Evolutionary conservation across 805 yeast genomes (phyloP), one percentile per base, ranked within the genome.

Genomic region (Lipomyces sp.): DNA sequence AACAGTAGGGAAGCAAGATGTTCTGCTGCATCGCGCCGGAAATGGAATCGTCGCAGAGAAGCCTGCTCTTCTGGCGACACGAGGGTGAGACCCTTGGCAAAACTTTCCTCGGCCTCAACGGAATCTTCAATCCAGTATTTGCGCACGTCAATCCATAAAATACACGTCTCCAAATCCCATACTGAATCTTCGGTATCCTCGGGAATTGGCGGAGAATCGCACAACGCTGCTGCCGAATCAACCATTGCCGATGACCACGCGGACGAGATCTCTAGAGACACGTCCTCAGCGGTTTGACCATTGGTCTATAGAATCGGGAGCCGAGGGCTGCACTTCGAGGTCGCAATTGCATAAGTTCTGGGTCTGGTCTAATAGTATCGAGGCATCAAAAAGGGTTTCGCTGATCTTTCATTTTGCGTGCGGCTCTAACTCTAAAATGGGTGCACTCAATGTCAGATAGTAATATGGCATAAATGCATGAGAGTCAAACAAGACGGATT

Each of bases 1-100:
- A 68, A 63, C 2, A 68, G 63, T 5, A 63, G 50, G 15, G 71
- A 68, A 3, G 42, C 61, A 7, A 66, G 59, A 51, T 66, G 71
- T 45, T 55, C 24, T 5, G 35, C 32, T 13, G 67, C 57, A 59
- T 68, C 71, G 35, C 56, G 42, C 8, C 57, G 60, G 54, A 66
- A 66, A 30, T 60, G 67, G 62, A 53, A 67, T 24, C 50, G 33
- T 11, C 64, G 35, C 6, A 61, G 45, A 6, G 62, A 37, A n/a
- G 18, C 13, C 45, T 53, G 71, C 37, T 67, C 71, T 15, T 37
- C 53, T 5, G 66, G 57, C 8, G 61, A 35, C n/a, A 66, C 59
- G 34, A 42, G 39, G 29, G 58, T 11, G 29, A 61, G 34, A 18
- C 18, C 15, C n/a, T 61, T 24, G 7, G 64, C 65, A 29, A 61